These are phyloP conservation scores for Copromyces sp. DNA, from an alignment of 495 filamentous ascomycete genomes.

Conservation along the genomic window DNA sequence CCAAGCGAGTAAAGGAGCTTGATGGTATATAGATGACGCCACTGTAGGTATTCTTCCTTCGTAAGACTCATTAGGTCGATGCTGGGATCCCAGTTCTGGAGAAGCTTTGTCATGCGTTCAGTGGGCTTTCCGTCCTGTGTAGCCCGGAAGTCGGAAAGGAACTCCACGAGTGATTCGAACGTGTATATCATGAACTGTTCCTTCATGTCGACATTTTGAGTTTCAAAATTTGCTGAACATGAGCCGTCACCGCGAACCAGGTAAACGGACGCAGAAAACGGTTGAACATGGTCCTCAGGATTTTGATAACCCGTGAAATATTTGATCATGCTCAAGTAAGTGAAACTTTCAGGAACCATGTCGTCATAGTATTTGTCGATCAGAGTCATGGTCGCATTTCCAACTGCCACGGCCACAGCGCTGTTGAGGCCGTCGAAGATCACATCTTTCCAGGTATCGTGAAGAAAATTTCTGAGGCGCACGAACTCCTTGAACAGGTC, in stretches of 20 bases:
- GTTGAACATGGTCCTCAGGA: neutral
- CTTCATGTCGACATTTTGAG: neutral
- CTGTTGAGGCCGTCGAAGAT: constrained; percentile 34
- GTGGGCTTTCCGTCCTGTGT: neutral
- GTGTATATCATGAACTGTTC: neutral
- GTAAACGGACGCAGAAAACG: neutral
- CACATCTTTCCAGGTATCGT: constrained; percentile 33
- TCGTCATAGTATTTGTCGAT: neutral
- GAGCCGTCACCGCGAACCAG: neutral
- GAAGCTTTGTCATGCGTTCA: neutral
- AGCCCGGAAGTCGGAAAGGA: neutral
- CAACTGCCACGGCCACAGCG: constrained; percentile 36
- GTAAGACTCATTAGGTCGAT: neutral
- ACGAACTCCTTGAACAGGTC: constrained; percentile 22
- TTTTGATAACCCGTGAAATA: neutral
- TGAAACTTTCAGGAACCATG: neutral
- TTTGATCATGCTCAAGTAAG: neutral
- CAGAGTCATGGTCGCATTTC: constrained; percentile 25
- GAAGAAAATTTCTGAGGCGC: constrained; percentile 26
- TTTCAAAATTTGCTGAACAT: neutral
- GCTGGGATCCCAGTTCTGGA: neutral
- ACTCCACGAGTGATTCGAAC: neutral
- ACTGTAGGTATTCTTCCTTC: neutral
- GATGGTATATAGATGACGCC: neutral
- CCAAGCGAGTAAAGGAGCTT: neutral